Percentiles rank a stretch among this genome's conserved stretches.
These are phyloP conservation scores for Orbilia quercus DNA, from an alignment of 2,329 filamentous ascomycete genomes.

Conservation along the genomic window DNA sequence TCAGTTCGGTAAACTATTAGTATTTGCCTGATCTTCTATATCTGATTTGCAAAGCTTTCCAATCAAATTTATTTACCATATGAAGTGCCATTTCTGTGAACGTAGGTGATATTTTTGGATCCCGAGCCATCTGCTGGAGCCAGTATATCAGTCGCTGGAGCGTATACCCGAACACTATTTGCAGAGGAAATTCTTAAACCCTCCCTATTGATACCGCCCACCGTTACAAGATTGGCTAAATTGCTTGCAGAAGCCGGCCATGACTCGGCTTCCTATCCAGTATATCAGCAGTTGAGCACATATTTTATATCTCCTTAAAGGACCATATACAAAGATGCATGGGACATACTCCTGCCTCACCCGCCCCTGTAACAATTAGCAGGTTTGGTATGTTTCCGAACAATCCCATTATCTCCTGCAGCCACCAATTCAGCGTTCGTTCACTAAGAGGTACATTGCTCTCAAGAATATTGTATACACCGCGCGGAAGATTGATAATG, in stretches of 20 bases:
- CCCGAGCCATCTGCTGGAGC: neutral
- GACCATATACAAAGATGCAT: neutral
- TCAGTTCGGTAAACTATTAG: neutral
- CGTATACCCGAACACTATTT: constrained; percentile 3
- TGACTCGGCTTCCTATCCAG: neutral
- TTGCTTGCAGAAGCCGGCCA: constrained; percentile 14
- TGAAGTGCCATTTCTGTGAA: neutral
- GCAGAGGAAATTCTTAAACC: neutral
- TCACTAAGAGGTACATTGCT: neutral
- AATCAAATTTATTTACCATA: neutral
- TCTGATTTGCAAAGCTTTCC: too few relatives aligned
- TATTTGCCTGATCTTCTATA: neutral
- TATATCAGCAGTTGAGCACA: neutral
- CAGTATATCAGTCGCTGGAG: constrained; percentile 6
- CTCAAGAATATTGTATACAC: neutral
- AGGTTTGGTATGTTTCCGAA: constrained; percentile 6
- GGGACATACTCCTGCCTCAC: constrained; percentile 1
- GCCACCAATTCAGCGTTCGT: constrained; percentile 3
- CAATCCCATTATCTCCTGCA: constrained; percentile 8
- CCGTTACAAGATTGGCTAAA: constrained; percentile 11
- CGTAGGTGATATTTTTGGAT: neutral
- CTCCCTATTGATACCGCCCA: constrained; percentile 13
- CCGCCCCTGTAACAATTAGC: constrained; percentile 6
- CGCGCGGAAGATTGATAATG: neutral
- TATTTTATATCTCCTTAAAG: neutral